Evolutionary conservation across 2,329 filamentous ascomycete species (phyloP).

Genomic region (Emericellopsis cladophorae): DNA sequence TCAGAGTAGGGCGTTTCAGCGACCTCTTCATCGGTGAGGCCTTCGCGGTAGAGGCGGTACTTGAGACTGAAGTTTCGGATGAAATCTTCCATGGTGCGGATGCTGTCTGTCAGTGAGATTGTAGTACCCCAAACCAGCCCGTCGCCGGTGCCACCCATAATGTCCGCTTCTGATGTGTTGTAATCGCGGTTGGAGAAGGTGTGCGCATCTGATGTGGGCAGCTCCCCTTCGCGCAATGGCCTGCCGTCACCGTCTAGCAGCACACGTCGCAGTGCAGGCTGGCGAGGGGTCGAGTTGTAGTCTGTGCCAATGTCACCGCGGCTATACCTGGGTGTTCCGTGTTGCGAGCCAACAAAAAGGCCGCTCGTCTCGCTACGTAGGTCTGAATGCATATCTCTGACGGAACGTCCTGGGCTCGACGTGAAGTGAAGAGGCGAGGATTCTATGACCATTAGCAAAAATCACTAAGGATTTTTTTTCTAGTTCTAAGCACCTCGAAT

Average conservation of each 20-base stretch:
- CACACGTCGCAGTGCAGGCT: conserved; percentile 27
- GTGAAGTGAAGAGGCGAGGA: conserved; percentile 90
- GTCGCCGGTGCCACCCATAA: conserved; percentile 61
- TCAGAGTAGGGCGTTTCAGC: conserved; percentile 57
- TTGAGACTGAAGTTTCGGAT: conserved; percentile 84
- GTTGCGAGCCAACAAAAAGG: conserved; percentile 61
- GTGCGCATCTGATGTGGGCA: conserved; percentile 42
- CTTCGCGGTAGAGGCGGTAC: conserved; percentile 85
- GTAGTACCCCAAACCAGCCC: conserved; percentile 96
- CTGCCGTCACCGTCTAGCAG: conserved; percentile 47
- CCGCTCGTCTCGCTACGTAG: conserved; percentile 74
- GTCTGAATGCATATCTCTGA: conserved; percentile 49
- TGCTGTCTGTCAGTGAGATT: conserved; percentile 82
- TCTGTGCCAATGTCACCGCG: conserved; percentile 85
- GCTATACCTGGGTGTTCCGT: conserved; percentile 37
- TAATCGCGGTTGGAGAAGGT: conserved; percentile 57
- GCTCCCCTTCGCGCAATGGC: conserved; percentile 39
- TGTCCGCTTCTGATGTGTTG: conserved; percentile 83
- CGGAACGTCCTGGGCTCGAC: conserved; percentile 65
- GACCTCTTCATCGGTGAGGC: conserved; percentile 66
- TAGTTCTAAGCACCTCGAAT: conserved; percentile 45
- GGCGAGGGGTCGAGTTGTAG: conserved; percentile 31
- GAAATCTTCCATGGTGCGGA: conserved; percentile 82
- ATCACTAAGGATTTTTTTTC: not conserved
- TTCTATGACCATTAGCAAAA: conserved; percentile 34